phyloP scores from a whole-genome alignment of 2,329 filamentous ascomycete species.

The Ophiobolus disseminans region DNA sequence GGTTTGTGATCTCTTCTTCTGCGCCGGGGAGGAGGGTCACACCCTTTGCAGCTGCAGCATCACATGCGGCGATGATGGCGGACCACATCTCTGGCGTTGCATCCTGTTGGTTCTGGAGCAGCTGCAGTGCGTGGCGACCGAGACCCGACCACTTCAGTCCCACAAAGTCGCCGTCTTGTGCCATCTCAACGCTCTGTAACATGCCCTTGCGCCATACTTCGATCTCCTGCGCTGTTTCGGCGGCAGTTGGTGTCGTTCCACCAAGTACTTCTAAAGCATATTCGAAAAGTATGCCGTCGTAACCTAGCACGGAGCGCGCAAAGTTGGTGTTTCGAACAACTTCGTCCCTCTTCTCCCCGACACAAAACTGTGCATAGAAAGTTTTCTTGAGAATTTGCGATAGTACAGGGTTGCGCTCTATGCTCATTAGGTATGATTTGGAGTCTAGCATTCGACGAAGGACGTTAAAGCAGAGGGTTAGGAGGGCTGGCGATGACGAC shows the following conservation, averaged over 20 bases:
- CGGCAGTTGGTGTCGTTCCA: constrained; percentile 60
- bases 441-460: constrained; percentile 76
- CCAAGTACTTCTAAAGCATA: constrained; percentile 85
- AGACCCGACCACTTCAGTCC: constrained; percentile 79
- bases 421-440: constrained; percentile 69
- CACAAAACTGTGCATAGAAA: constrained; percentile 92
- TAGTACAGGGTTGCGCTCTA: constrained; percentile 77
- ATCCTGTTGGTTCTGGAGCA: constrained; percentile 67
- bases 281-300: constrained; percentile 81
- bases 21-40: constrained; percentile 84
- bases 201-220: constrained; percentile 76
- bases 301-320: constrained; percentile 75
- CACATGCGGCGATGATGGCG: constrained; percentile 77
- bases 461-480: constrained; percentile 71
- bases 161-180: constrained; percentile 60
- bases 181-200: constrained; percentile 70
- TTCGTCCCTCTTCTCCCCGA: constrained; percentile 75
- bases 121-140: constrained; percentile 73
- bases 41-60: constrained; percentile 71
- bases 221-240: constrained; percentile 68
- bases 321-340: constrained; percentile 68
- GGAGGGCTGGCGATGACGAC: constrained; percentile 73
- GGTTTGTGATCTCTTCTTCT: constrained; percentile 80
- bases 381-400: constrained; percentile 76
- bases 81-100: constrained; percentile 70